Percentiles rank a stretch among this genome's conserved stretches.
Evolutionary conservation across 2,329 filamentous ascomycete genomes (phyloP).

Genomic region (Byssothecium circinans): DNA sequence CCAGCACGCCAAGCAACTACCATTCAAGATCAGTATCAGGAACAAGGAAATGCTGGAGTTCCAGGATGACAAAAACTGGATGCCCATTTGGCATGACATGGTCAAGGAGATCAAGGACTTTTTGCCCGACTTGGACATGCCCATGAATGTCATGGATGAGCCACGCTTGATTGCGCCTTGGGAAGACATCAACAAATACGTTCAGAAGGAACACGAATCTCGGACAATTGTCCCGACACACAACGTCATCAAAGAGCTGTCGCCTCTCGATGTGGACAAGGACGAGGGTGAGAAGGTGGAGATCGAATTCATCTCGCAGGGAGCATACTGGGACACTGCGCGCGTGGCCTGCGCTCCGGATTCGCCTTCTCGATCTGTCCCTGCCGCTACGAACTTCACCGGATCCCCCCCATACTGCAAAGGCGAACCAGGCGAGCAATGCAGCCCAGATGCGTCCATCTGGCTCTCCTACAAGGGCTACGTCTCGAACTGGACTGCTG

Average conservation of each 20-base stretch:
- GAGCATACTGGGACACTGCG: conserved; percentile 48
- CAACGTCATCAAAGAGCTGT: conserved; percentile 23
- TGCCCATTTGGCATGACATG: conserved; percentile 48
- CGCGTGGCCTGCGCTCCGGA: conserved; percentile 46
- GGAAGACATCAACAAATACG: conserved; percentile 48
- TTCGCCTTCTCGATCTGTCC: conserved; percentile 40
- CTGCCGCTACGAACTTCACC: conserved; percentile 40
- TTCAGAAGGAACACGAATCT: conserved; percentile 34
- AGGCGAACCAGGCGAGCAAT: background rate
- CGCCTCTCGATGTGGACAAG: conserved; percentile 23
- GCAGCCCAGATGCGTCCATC: conserved; percentile 22
- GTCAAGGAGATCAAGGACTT: conserved; percentile 39
- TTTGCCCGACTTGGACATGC: conserved; percentile 52
- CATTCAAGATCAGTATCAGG: conserved; percentile 45
- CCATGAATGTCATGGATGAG: conserved; percentile 55
- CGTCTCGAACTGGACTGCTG: conserved; percentile 51
- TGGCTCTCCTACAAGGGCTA: conserved; percentile 47
- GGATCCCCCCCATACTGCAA: conserved; percentile 36
- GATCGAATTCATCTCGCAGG: conserved; percentile 31
- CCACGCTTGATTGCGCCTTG: conserved; percentile 51
- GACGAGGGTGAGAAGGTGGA: conserved; percentile 32
- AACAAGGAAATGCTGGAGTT: conserved; percentile 41
- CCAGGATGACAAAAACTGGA: conserved; percentile 40
- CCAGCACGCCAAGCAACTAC: conserved; percentile 43
- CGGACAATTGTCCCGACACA: conserved; percentile 28